Percentiles rank a stretch among this genome's conserved stretches.
Conservation (phyloP, 345 rosid species). For the Corchorus olitorius region DNA sequence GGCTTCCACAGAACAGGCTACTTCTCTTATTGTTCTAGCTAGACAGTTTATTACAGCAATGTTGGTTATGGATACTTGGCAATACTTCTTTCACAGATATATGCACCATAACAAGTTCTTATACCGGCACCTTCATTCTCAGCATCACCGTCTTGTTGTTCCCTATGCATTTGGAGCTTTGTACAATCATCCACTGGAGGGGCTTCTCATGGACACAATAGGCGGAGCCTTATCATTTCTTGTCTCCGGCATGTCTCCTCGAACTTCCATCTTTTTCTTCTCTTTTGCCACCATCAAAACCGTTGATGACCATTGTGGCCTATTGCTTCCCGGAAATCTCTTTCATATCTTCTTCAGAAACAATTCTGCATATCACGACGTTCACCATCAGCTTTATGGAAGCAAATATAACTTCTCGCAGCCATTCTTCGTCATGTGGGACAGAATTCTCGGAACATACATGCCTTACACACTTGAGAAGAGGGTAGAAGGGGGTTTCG, state of each 20-base stretch:
- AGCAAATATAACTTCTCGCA: conserved; percentile 81
- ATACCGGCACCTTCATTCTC: conserved; percentile 79
- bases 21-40: conserved; percentile 53
- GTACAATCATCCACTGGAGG: conserved; percentile 80
- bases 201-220: conserved; percentile 73
- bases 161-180: conserved; percentile 87
- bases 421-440: conserved; percentile 84
- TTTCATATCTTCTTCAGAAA: conserved; percentile 72
- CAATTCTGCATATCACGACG: conserved; percentile 84
- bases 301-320: conserved; percentile 83
- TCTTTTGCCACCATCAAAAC: conserved; percentile 89
- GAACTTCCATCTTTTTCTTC: conserved; percentile 82
- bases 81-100: conserved; percentile 82
- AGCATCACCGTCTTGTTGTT: conserved; percentile 81
- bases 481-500: conserved; percentile 72
- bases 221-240: conserved; percentile 85
- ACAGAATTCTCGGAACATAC: conserved; percentile 78
- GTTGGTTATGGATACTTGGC: conserved; percentile 84
- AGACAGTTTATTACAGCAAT: conserved; percentile 74
- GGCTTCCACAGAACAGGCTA: conserved; percentile 31
- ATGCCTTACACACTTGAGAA: conserved; percentile 83
- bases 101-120: conserved; percentile 86
- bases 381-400: conserved; percentile 86
- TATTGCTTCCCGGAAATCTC: conserved; percentile 82
- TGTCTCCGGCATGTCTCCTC: conserved; percentile 81